These are phyloP conservation scores for Paecilomyces niveus DNA, from an alignment of 2,329 filamentous ascomycete genomes.

Conservation along the genomic window DNA sequence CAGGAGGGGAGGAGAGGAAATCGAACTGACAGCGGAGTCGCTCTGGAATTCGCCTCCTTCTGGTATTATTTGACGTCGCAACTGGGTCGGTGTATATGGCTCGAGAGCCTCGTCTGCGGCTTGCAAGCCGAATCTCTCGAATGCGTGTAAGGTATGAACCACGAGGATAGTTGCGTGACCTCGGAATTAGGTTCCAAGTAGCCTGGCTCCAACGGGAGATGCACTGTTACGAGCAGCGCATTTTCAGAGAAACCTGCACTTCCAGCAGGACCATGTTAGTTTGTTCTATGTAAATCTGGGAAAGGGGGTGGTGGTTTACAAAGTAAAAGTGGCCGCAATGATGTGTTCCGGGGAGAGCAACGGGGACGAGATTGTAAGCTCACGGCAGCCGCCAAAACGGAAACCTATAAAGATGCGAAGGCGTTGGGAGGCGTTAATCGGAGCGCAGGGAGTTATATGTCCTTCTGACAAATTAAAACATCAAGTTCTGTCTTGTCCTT, in stretches of 20 bases:
- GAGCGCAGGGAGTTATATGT: neutral
- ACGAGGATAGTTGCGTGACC: conserved; percentile 2
- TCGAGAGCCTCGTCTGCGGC: neutral
- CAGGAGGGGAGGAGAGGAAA: neutral
- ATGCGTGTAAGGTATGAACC: conserved; percentile 1
- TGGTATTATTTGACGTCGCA: neutral
- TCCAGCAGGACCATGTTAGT: neutral
- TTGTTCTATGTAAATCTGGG: neutral
- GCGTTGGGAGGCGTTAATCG: neutral
- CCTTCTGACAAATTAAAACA: neutral
- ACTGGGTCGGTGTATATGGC: neutral
- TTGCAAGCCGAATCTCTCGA: neutral
- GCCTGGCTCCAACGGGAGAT: conserved; percentile 5
- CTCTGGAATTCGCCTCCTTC: neutral
- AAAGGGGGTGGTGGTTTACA: neutral
- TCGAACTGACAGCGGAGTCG: neutral
- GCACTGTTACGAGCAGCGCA: conserved; percentile 8
- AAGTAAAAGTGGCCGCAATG: neutral
- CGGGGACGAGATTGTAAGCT: neutral
- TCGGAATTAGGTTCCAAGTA: conserved; percentile 5
- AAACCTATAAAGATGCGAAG: neutral
- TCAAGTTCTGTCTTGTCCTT: neutral
- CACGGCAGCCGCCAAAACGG: neutral
- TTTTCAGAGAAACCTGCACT: conserved; percentile 2
- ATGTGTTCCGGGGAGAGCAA: neutral